A percentile compares a stretch with the other conserved stretches of the same genome.
Evolutionary conservation across 2,329 filamentous ascomycete genomes (phyloP).

Genomic region (Cladophialophora chaetospira): DNA sequence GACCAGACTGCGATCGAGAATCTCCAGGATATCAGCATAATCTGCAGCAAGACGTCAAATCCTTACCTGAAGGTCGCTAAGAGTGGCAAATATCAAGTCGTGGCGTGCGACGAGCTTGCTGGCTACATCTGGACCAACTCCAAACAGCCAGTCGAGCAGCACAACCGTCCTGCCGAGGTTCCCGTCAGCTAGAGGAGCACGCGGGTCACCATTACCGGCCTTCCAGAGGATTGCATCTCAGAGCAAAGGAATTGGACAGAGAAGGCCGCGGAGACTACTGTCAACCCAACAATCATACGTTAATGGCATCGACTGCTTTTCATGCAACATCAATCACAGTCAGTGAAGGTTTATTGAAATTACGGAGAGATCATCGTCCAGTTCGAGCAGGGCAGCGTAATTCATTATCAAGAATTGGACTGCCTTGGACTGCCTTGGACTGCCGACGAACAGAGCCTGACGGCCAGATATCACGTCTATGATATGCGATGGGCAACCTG

Average conservation of each 20-base stretch:
- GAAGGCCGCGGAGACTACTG: too few relatives aligned
- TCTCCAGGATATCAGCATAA: constrained; percentile 33
- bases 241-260: too few relatives aligned
- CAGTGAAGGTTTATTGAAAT: background rate
- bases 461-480: constrained; percentile 18
- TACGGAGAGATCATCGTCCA: too few relatives aligned
- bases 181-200: constrained; percentile 12
- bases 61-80: constrained; percentile 33
- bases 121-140: constrained; percentile 28
- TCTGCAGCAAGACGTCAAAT: constrained; percentile 32
- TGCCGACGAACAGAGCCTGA: background rate
- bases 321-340: background rate
- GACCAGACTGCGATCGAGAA: constrained; percentile 30
- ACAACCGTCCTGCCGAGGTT: constrained; percentile 15
- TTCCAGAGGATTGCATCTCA: too few relatives aligned
- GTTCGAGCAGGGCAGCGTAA: too few relatives aligned
- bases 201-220: background rate
- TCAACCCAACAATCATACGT: constrained; percentile 7
- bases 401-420: background rate
- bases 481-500: constrained; percentile 1
- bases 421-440: background rate
- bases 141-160: constrained; percentile 30
- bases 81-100: constrained; percentile 32
- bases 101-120: constrained; percentile 32
- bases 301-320: background rate